Conservation (phyloP, 2,329 filamentous ascomycete genomes). For the Leptographium flavum region DNA sequence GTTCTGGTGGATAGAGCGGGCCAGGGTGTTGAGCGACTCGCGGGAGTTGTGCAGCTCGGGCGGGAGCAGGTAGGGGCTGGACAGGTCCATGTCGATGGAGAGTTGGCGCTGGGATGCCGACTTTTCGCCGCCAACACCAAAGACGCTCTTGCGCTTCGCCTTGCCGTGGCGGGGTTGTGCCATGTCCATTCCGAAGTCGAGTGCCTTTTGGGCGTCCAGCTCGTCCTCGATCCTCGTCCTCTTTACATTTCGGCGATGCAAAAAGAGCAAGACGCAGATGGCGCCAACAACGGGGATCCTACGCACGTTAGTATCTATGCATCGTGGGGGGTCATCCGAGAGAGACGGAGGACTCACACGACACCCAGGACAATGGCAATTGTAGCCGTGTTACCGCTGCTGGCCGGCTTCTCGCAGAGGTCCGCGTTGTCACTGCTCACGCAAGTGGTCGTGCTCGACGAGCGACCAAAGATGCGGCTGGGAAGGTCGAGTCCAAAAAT, state of each 20-base stretch:
- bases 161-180: constrained; percentile 20
- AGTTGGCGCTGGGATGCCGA: constrained; percentile 35
- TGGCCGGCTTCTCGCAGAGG: constrained; percentile 46
- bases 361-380: constrained; percentile 56
- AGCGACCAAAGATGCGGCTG: constrained; percentile 11
- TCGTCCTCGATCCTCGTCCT: constrained; percentile 64
- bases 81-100: constrained; percentile 61
- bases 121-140: constrained; percentile 39
- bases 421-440: constrained; percentile 18
- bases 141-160: constrained; percentile 28
- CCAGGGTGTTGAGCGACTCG: constrained; percentile 77
- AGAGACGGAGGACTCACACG: constrained; percentile 40
- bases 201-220: constrained; percentile 73
- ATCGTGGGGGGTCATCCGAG: too few relatives aligned
- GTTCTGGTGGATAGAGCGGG: constrained; percentile 55
- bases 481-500: constrained; percentile 9
- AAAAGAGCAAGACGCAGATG: constrained; percentile 51
- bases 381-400: constrained; percentile 37
- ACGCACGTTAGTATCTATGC: neutral
- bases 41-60: constrained; percentile 63
- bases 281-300: constrained; percentile 66
- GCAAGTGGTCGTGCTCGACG: constrained; percentile 8
- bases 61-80: constrained; percentile 87
- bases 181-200: constrained; percentile 77
- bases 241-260: constrained; percentile 66